These are phyloP conservation scores for Reutealis trisperma DNA, from an alignment of 345 rosid species.

Conservation along the genomic window DNA sequence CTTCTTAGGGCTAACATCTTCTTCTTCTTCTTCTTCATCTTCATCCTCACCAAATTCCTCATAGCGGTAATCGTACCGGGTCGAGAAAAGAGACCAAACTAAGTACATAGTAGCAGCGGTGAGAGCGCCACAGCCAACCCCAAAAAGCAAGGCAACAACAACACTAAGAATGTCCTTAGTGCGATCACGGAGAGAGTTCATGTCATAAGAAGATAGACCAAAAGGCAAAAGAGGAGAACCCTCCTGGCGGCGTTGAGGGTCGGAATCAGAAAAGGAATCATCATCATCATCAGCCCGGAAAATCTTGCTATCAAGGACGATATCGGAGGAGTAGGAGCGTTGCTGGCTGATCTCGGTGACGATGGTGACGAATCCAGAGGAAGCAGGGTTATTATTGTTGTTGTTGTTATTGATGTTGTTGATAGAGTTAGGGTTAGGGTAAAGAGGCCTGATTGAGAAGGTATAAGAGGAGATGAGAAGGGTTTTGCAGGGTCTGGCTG, in stretches of 20 bases:
- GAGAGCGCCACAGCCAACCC: conserved; percentile 94
- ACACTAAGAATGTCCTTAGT: conserved; percentile 86
- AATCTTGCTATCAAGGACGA: conserved; percentile 33
- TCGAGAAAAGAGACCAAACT: conserved; percentile 71
- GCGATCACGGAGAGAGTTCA: conserved; percentile 69
- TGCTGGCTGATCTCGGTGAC: conserved; percentile 60
- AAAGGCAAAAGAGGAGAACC: conserved; percentile 12
- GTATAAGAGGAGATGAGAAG: conserved; percentile 67
- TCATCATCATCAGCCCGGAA: conserved; percentile 27
- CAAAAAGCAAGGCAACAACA: conserved; percentile 78
- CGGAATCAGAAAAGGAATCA: background rate
- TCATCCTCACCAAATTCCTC: conserved; percentile 39
- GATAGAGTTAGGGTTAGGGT: conserved; percentile 37
- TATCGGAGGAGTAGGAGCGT: conserved; percentile 19
- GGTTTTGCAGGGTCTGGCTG: conserved; percentile 47
- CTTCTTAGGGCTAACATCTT: conserved; percentile 55
- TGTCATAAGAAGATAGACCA: conserved; percentile 42
- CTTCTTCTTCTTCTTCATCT: conserved; percentile 25
- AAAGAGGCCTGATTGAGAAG: conserved; percentile 55
- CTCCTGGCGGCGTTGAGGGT: conserved; percentile 15
- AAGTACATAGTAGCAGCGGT: conserved; percentile 89
- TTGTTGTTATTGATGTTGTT: conserved; percentile 12
- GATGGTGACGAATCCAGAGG: conserved; percentile 56
- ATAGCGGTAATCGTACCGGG: conserved; percentile 37
- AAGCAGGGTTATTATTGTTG: conserved; percentile 25